Evolutionary conservation across 2,329 filamentous ascomycete genomes (phyloP).

Genomic region (Colletotrichum eleusines): DNA sequence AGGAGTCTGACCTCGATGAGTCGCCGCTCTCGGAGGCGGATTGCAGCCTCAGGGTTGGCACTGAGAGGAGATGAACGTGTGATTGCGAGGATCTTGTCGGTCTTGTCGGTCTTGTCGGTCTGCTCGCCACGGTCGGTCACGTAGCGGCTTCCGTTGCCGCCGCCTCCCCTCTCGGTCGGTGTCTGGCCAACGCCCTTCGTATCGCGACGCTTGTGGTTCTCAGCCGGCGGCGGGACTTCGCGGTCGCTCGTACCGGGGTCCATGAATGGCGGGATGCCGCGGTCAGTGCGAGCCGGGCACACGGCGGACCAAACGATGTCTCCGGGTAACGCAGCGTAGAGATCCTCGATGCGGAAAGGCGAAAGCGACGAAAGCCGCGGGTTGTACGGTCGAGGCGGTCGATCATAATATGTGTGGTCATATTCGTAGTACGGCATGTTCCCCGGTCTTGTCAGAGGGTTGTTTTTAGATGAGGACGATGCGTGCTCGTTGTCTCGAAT

Average conservation of each 20-base stretch:
- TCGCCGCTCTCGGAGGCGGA: constrained; percentile 8
- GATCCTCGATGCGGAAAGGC: not conserved
- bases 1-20: constrained; percentile 23
- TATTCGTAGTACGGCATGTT: constrained; percentile 11
- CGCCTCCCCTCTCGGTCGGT: not conserved
- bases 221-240: not conserved
- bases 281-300: not conserved
- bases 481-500: not conserved
- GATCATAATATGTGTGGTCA: constrained; percentile 1
- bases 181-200: not conserved
- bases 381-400: not conserved
- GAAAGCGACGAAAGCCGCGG: not conserved
- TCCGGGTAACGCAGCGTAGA: constrained; percentile 1
- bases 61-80: not conserved
- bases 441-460: not conserved
- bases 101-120: constrained; percentile 1
- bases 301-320: not conserved
- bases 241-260: not conserved
- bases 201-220: not conserved
- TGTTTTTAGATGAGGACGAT: not conserved
- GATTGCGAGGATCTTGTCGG: not conserved
- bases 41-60: not conserved
- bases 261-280: not conserved
- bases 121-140: not conserved
- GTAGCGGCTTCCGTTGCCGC: not conserved